Base-by-base conservation (phyloP, 108 stramenopile species). In the Hondaea fermentalgiana region DNA sequence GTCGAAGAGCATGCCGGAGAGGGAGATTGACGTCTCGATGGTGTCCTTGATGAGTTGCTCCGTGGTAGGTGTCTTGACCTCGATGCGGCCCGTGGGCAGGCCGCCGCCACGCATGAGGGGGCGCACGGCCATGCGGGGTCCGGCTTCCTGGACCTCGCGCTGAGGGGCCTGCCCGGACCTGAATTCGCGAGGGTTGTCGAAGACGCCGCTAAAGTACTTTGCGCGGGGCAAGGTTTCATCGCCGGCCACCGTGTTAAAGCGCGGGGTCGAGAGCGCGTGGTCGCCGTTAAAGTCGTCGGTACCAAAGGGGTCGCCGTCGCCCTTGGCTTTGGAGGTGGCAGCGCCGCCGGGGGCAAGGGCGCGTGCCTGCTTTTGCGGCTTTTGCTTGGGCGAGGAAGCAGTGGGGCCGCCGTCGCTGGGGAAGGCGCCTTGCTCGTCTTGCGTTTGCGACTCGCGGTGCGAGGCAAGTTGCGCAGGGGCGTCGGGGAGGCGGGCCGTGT, bases 41-140 rank as follows among this genome's bases (percentile, higher is more conserved):
- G 76, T 83, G 14, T 83, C 76, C 3, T 83, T 83, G 76, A 83
- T 83, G 51, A 83, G 76, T 35, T 83, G 76, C 51, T 83, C 51
- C 10, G 76, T 83, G 76, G 17, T 4, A 12, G 45, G 49, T 6
- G 76, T 53, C 76, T 83, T 83, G 4, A 83, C 51, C 51, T 53
- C 76, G 51, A 53, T 83, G n/a, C 45, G 76, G n/a, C 76, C 76
- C n/a, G 76, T 53, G n/a, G 45, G 45, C 19, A 83, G 25, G 76
- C 51, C 49, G 28, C 25, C 25, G 45, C 49, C 45, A 16, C 76
- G 45, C 76, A 83, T 83, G 23, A 83, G 45, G 4, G 76, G 76
- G 25, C 45, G 51, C 25, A 83, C 76, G 25, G 76, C 76, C 51
- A 83, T 53, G n/a, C 76, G 76, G 25, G 76, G 76, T 12, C 76